These are phyloP conservation scores for Coccomyxa sp. DNA, from an alignment of 139 green algal species.

Conservation along the genomic window DNA sequence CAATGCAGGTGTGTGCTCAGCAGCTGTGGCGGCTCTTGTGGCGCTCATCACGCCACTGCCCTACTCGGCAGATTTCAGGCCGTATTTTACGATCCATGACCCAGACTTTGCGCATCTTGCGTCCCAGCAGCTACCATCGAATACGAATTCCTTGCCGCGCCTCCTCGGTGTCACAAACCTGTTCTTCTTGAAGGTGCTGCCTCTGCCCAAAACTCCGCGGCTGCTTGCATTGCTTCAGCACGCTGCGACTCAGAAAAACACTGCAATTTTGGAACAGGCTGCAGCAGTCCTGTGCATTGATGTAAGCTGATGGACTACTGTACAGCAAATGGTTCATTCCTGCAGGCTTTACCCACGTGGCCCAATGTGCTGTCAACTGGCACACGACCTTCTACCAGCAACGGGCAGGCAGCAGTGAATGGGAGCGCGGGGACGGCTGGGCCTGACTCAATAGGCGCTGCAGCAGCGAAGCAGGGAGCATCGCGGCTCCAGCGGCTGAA, in stretches of 20 bases:
- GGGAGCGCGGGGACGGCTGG: constrained; percentile 4
- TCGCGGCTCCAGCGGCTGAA: constrained; percentile 16
- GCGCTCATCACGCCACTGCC: constrained; percentile 72
- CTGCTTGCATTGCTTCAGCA: not conserved
- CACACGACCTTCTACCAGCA: constrained; percentile 8
- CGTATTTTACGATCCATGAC: constrained; percentile 94
- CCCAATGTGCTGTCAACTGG: constrained; percentile 68
- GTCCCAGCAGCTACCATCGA: constrained; percentile 23
- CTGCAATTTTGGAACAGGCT: not conserved
- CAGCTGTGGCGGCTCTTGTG: constrained; percentile 68
- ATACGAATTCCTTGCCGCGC: constrained; percentile 37
- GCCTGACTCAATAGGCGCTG: not conserved
- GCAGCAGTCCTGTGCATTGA: not conserved
- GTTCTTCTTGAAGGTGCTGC: constrained; percentile 79
- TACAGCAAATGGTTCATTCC: not conserved
- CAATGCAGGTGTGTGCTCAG: constrained; percentile 41
- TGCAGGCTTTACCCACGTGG: constrained; percentile 52
- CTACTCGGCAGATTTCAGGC: constrained; percentile 75
- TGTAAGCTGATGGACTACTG: not conserved
- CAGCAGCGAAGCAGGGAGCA: constrained; percentile 10
- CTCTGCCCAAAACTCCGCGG: too few relatives aligned
- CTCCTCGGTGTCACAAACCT: constrained; percentile 88
- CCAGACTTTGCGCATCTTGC: constrained; percentile 57
- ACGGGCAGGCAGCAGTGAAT: constrained; percentile 7
- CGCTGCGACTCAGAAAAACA: not conserved